phyloP scores from a whole-genome alignment of 1,284 basidiomycete species.

The Malassezia furfur region DNA sequence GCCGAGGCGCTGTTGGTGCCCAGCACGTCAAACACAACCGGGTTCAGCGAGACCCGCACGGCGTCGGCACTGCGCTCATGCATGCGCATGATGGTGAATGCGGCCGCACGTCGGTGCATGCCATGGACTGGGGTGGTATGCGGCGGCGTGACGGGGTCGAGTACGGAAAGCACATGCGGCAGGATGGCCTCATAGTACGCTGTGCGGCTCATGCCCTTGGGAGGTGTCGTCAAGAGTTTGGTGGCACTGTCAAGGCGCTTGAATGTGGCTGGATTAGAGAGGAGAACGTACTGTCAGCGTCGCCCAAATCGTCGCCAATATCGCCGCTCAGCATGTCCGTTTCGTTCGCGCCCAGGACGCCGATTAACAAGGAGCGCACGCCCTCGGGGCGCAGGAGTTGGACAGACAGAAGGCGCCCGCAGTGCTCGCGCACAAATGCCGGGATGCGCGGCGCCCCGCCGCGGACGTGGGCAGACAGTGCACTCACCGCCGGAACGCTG shows the following conservation, averaged over 20 bases:
- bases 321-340: conserved; percentile 19
- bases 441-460: neutral
- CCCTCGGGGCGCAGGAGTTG: conserved; percentile 42
- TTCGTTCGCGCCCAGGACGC: conserved; percentile 26
- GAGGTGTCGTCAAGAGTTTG: conserved; percentile 25
- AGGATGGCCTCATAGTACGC: conserved; percentile 23
- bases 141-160: conserved; percentile 25
- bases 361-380: conserved; percentile 32
- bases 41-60: conserved; percentile 15
- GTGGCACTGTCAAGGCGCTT: conserved; percentile 15
- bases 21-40: conserved; percentile 12
- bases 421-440: conserved; percentile 11
- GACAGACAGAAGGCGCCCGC: conserved; percentile 28
- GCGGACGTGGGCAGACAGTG: neutral
- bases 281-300: conserved; percentile 19
- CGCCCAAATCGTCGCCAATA: conserved; percentile 9
- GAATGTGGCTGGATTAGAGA: neutral
- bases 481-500: conserved; percentile 2
- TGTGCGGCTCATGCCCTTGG: conserved; percentile 22
- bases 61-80: conserved; percentile 19
- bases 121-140: conserved; percentile 19
- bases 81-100: conserved; percentile 27
- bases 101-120: conserved; percentile 30
- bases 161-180: conserved; percentile 24
- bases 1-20: neutral